These are phyloP conservation scores for Diaporthe citriasiana DNA, from an alignment of 2,329 filamentous ascomycete species.

Conservation along the genomic window DNA sequence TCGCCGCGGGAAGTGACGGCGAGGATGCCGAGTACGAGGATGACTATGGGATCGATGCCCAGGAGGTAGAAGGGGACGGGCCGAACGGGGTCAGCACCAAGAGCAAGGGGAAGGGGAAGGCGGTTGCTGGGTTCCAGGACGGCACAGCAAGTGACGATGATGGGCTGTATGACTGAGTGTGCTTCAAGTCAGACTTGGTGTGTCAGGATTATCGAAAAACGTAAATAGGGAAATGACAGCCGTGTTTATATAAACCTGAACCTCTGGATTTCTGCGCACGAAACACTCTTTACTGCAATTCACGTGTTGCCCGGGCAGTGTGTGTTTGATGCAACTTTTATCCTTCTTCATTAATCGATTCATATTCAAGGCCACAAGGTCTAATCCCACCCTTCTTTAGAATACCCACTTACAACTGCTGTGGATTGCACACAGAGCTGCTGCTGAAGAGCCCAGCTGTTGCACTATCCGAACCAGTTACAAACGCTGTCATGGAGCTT, in stretches of 20 bases:
- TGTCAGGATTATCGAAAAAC: background rate
- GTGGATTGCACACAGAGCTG: background rate
- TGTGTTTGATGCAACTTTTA: background rate
- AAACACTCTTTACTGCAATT: background rate
- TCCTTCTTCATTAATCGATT: rapidly evolving
- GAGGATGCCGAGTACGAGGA: constrained; percentile 54
- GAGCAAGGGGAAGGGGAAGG: constrained; percentile 71
- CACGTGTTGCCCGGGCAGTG: background rate
- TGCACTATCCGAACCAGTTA: background rate
- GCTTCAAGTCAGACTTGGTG: background rate
- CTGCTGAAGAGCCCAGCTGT: no score
- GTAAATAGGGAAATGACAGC: constrained; percentile 11
- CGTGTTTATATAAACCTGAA: background rate
- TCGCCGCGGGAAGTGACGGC: constrained; percentile 56
- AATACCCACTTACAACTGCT: no score
- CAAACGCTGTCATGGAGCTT: background rate
- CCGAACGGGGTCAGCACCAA: constrained; percentile 45
- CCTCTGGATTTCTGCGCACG: background rate
- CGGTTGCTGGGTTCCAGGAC: constrained; percentile 65
- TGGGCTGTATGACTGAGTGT: constrained; percentile 63
- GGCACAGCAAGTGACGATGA: constrained; percentile 70
- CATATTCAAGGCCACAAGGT: background rate
- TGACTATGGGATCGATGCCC: constrained; percentile 47
- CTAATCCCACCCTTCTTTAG: background rate
- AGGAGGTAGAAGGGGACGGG: constrained; percentile 46